phyloP scores from a whole-genome alignment of 2,329 filamentous ascomycete genomes.

The Aspergillus felis region DNA sequence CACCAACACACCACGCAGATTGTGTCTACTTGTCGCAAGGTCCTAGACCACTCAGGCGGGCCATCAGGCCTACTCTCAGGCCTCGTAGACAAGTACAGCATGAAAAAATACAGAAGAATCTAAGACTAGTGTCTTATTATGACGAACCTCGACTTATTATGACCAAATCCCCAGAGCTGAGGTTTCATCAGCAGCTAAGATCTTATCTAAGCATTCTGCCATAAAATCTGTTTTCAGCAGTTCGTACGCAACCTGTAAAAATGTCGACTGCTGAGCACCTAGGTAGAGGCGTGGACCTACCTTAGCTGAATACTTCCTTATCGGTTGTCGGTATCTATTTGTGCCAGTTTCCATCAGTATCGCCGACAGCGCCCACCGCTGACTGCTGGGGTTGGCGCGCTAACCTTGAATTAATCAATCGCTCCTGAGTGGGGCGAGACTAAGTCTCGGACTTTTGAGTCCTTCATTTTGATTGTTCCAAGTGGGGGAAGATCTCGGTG shows the following conservation, averaged over 20 bases:
- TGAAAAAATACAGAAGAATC: neutral
- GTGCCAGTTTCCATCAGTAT: neutral
- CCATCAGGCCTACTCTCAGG: too few relatives aligned
- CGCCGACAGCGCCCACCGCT: neutral
- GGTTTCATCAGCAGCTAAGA: neutral
- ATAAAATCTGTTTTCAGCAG: neutral
- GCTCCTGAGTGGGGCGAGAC: neutral
- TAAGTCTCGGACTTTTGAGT: neutral
- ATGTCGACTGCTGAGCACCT: neutral
- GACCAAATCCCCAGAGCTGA: neutral
- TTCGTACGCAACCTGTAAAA: neutral
- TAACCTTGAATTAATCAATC: neutral
- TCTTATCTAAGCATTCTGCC: neutral
- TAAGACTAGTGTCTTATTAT: neutral
- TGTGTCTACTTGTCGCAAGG: neutral
- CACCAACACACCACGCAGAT: neutral
- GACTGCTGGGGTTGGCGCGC: constrained; percentile 1
- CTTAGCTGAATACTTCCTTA: neutral
- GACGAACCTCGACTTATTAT: neutral
- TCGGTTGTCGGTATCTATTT: neutral
- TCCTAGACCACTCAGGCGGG: neutral
- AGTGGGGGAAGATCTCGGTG: neutral
- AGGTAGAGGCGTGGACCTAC: neutral
- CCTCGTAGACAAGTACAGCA: neutral
- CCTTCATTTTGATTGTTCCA: neutral